Evolutionary conservation across 331 rosid species (phyloP).

Genomic region (Rhamnella rubrinervis): DNA sequence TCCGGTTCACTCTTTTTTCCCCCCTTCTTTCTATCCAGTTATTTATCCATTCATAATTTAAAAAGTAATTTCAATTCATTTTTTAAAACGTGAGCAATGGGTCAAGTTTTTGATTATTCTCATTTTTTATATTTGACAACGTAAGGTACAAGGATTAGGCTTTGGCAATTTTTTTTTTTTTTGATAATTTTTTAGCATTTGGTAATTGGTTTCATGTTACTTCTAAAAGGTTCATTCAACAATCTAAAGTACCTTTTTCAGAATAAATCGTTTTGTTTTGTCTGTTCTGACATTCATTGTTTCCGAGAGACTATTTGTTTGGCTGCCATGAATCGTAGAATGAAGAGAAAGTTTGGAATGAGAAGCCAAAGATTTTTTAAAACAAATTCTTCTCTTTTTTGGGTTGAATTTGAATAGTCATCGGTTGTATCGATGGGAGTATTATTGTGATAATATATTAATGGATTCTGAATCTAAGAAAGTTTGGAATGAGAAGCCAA

Average conservation of each 20-base stretch:
- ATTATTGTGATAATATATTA: too few species aligned
- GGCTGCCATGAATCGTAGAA: not conserved
- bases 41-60: not conserved
- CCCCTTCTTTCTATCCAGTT: not conserved
- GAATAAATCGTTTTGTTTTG: too few species aligned
- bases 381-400: not conserved
- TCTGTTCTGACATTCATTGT: not conserved
- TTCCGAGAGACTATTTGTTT: not conserved
- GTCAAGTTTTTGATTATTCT: not conserved
- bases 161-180: too few species aligned
- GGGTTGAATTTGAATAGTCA: too few species aligned
- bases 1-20: not conserved
- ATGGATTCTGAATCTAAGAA: too few species aligned
- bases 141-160: too few species aligned
- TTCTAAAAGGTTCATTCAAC: too few species aligned
- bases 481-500: too few species aligned
- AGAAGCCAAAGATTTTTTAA: not conserved
- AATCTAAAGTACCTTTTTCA: too few species aligned
- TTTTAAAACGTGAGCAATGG: not conserved
- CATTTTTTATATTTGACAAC: not conserved
- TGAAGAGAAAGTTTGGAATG: constrained; percentile 5
- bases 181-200: too few species aligned
- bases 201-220: too few species aligned
- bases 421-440: too few species aligned
- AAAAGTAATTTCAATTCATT: not conserved